Evolutionary conservation across 495 filamentous ascomycete species (phyloP).

Genomic region (Xylaria flabelliformis): DNA sequence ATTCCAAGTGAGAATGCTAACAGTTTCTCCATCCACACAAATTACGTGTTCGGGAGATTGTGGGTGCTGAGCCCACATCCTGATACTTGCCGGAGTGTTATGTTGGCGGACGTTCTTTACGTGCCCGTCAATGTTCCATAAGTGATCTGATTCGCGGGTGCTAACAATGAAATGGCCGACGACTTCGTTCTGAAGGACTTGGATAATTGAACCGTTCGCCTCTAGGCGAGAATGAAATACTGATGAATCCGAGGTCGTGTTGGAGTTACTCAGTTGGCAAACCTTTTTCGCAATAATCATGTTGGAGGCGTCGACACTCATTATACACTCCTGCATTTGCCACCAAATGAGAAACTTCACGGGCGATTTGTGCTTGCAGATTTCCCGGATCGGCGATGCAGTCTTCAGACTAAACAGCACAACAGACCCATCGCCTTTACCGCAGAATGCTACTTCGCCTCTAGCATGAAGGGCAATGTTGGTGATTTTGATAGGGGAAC

Average conservation of each 20-base stretch:
- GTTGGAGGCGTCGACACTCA: conserved; percentile 5
- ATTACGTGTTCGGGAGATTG: conserved; percentile 25
- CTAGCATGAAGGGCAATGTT: neutral
- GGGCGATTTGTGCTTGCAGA: neutral
- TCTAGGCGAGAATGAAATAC: neutral
- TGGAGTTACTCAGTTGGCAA: neutral
- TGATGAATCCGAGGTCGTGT: neutral
- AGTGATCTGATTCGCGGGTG: neutral
- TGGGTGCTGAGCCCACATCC: neutral
- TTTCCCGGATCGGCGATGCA: neutral
- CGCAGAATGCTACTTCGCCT: neutral
- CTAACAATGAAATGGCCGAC: neutral
- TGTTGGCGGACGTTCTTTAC: neutral
- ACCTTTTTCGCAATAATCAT: neutral
- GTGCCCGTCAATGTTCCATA: neutral
- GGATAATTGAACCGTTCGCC: neutral
- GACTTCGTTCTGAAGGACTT: neutral
- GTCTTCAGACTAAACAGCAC: neutral
- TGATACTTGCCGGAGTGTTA: neutral
- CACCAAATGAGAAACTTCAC: neutral
- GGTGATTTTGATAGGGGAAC: neutral
- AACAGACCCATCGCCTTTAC: neutral
- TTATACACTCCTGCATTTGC: neutral
- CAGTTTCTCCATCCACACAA: conserved; percentile 40
- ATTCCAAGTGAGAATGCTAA: neutral